These are phyloP conservation scores for Pseudogymnoascus sp. DNA, from an alignment of 2,329 filamentous ascomycete genomes.

Conservation along the genomic window DNA sequence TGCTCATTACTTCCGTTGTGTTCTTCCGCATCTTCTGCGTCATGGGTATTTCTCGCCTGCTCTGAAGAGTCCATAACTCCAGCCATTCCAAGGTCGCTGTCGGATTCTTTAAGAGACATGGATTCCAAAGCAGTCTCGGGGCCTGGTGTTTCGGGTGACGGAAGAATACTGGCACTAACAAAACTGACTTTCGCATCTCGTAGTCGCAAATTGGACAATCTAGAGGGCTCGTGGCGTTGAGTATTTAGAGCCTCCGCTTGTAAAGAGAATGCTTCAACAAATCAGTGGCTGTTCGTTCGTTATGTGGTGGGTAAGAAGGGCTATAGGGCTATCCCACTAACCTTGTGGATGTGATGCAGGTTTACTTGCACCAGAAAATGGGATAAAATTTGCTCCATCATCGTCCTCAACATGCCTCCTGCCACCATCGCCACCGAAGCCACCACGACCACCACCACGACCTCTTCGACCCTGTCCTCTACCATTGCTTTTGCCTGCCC, in stretches of 20 bases:
- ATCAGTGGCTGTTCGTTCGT: constrained; percentile 1
- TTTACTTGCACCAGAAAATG: constrained; percentile 2
- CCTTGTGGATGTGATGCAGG: neutral
- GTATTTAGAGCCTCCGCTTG: constrained; percentile 53
- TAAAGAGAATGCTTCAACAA: constrained; percentile 34
- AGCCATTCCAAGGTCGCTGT: neutral
- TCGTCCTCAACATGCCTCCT: constrained; percentile 4
- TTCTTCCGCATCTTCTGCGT: neutral
- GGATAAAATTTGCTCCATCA: constrained; percentile 14
- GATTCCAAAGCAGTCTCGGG: constrained; percentile 21
- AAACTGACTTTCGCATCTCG: constrained; percentile 51
- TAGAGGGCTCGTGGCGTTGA: constrained; percentile 40
- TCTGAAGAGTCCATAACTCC: neutral
- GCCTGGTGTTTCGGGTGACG: constrained; percentile 28
- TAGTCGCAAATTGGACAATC: constrained; percentile 42
- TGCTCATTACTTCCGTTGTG: neutral
- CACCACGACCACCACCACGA: constrained; percentile 13
- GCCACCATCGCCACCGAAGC: constrained; percentile 14
- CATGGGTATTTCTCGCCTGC: neutral
- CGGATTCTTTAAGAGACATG: constrained; percentile 14
- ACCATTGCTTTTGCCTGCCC: constrained; percentile 10
- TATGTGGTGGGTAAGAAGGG: neutral
- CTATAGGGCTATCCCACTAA: neutral
- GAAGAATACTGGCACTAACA: constrained; percentile 49
- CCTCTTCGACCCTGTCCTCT: constrained; percentile 12